Evolutionary conservation across 352 stramenopile genomes (phyloP), one percentile per base, ranked within the genome.

Genomic region (Chrysophaeum taylorii): DNA sequence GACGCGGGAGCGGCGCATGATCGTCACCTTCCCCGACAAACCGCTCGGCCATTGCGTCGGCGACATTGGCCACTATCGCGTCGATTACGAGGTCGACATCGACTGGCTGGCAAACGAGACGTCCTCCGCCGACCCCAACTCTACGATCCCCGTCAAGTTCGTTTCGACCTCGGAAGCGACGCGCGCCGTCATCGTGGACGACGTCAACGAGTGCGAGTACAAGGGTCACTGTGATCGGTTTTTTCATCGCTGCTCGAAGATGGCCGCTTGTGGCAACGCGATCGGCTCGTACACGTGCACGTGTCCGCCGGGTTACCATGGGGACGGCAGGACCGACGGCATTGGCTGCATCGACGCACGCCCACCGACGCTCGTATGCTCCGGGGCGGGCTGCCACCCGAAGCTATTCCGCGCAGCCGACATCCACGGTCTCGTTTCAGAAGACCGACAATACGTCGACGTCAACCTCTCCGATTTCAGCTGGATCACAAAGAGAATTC

Each of bases 191-290:
- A 31, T 62, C 50, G 50, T 62, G 5, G 7, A n/a, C 23, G 50
- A 62, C 50, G 50, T 62, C 50, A n/a, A 62, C 27, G 50, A 62
- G 27, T 62, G 50, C 50, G 50, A 12, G 25, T 62, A 62, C 50
- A 31, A 4, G 2, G 50, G 50, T 5, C n/a, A 25, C 50, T 62
- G 50, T 31, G 7, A 25, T 2, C 14, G 27, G 25, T 62, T 62
- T 31, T 9, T 4, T 9, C 50, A 62, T 31, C 4, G 15, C 25
- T 62, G 50, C 50, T 12, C 50, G 50, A 5, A 2, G 7, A 37
- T 9, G 23, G 50, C 50, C 25, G 27, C 4, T 9, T 62, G 50
- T 31, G 15, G 2, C 1, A 62, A 62, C 50, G 2, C 27, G n/a
- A 5, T 27, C 45, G 50, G 50, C 25, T 7, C 45, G 5, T 62